These are phyloP conservation scores for Dictyostelium citrinum DNA, from an alignment of 78 protist species.

Conservation along the genomic window DNA sequence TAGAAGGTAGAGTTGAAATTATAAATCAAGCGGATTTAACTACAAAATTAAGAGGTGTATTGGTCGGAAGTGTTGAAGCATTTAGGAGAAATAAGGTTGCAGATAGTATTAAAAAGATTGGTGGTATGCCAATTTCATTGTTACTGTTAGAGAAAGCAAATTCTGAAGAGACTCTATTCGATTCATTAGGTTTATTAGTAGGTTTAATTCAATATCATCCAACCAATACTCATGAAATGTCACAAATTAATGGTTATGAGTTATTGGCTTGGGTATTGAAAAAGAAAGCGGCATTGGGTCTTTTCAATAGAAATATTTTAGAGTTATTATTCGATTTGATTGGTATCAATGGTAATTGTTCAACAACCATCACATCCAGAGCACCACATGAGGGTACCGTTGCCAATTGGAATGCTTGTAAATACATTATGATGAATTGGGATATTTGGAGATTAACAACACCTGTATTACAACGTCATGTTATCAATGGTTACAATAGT, in stretches of 20 bases:
- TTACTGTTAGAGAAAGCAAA: constrained; percentile 47
- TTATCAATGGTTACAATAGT: constrained; percentile 52
- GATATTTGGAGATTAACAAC: constrained; percentile 26
- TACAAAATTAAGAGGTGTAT: constrained; percentile 27
- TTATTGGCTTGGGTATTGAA: constrained; percentile 43
- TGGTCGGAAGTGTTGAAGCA: constrained; percentile 48
- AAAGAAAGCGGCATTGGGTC: not conserved
- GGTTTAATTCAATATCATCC: constrained; percentile 67
- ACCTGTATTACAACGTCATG: not conserved
- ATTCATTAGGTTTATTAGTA: constrained; percentile 29
- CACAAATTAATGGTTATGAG: constrained; percentile 58
- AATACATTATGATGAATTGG: constrained; percentile 45
- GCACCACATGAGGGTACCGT: constrained; percentile 51
- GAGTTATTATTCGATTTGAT: constrained; percentile 44
- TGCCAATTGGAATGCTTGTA: constrained; percentile 76
- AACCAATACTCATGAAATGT: constrained; percentile 73
- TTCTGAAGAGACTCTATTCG: constrained; percentile 3
- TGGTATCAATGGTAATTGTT: constrained; percentile 40
- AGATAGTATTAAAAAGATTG: constrained; percentile 57
- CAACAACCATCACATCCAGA: not conserved
- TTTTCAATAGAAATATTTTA: not conserved
- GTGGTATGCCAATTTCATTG: constrained; percentile 76
- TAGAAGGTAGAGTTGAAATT: constrained; percentile 31
- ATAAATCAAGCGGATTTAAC: constrained; percentile 58
- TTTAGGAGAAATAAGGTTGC: constrained; percentile 68